phyloP scores from a whole-genome alignment of 2,329 filamentous ascomycete species.

The Ophiostoma tasmaniense region DNA sequence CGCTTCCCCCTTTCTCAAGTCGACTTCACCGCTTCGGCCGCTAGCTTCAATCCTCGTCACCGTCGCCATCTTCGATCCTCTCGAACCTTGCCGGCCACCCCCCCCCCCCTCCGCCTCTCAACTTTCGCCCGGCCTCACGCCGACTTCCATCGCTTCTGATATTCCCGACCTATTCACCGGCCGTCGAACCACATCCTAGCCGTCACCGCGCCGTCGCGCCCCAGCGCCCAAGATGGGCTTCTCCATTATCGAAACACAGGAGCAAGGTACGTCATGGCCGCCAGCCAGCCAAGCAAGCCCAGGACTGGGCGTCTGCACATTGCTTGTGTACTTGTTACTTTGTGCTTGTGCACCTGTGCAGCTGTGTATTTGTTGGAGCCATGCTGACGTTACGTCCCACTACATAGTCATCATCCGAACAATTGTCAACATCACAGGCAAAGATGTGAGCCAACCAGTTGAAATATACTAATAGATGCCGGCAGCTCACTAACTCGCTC shows the following conservation, averaged over 20 bases:
- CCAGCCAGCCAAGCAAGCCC: background rate
- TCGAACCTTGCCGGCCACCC: background rate
- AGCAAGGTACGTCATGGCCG: conserved; percentile 47
- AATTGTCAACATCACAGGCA: conserved; percentile 68
- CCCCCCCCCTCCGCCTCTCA: background rate
- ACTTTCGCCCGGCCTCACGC: background rate
- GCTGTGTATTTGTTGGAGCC: too few species aligned
- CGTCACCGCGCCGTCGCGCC: background rate
- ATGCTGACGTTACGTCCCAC: background rate
- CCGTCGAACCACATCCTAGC: background rate
- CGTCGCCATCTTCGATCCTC: background rate
- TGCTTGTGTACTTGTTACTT: background rate
- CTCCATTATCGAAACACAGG: conserved; percentile 79
- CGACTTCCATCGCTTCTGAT: background rate
- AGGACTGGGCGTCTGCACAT: background rate
- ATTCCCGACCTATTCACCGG: background rate
- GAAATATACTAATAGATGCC: background rate
- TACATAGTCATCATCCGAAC: conserved; percentile 60
- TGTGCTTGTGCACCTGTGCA: background rate
- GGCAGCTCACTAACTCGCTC: conserved; percentile 1
- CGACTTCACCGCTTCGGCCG: background rate
- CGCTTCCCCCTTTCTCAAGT: background rate
- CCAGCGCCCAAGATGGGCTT: conserved; percentile 58
- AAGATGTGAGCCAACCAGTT: conserved; percentile 55
- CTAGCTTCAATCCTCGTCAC: background rate